These are phyloP conservation scores for Ophiocordyceps camponoti-leonardi DNA, from an alignment of 2,329 filamentous ascomycete species.

Conservation along the genomic window DNA sequence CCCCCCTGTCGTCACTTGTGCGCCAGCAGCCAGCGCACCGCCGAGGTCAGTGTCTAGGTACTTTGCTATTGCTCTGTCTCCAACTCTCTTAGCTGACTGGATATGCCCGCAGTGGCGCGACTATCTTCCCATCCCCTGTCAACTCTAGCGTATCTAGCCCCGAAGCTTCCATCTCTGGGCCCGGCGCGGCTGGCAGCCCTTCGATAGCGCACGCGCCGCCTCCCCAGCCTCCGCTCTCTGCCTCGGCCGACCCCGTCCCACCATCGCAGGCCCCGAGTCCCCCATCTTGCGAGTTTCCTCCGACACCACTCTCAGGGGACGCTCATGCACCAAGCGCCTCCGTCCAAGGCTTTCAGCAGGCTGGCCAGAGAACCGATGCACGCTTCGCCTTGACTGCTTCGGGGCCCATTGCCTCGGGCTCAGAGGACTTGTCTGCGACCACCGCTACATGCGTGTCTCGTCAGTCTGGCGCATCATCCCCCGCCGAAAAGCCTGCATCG, in stretches of 20 bases:
- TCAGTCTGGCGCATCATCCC: too few species aligned
- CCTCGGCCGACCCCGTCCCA: not conserved
- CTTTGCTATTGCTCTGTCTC: not conserved
- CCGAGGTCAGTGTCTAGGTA: not conserved
- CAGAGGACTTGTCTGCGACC: not conserved
- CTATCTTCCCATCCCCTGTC: slow-evolving; percentile 42
- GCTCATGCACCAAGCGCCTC: not conserved
- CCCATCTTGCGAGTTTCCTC: not conserved
- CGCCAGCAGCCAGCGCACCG: not conserved
- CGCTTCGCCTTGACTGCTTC: too few species aligned
- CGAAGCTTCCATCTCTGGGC: slow-evolving; percentile 1
- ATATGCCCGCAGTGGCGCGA: slow-evolving; percentile 3
- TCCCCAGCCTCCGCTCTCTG: not conserved
- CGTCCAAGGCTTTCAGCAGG: not conserved
- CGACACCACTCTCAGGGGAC: too few species aligned
- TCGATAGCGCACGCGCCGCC: not conserved
- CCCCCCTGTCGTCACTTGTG: not conserved
- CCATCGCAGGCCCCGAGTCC: not conserved
- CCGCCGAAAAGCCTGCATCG: too few species aligned
- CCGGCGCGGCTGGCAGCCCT: not conserved
- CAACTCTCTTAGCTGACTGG: not conserved
- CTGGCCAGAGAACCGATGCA: not conserved
- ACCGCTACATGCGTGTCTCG: too few species aligned
- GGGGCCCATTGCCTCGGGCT: not conserved
- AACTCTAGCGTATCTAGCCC: slow-evolving; percentile 44